A percentile compares a stretch with the other conserved stretches of the same genome.
Conservation (phyloP, 2,329 filamentous ascomycete genomes). For the Colletotrichum scovillei region DNA sequence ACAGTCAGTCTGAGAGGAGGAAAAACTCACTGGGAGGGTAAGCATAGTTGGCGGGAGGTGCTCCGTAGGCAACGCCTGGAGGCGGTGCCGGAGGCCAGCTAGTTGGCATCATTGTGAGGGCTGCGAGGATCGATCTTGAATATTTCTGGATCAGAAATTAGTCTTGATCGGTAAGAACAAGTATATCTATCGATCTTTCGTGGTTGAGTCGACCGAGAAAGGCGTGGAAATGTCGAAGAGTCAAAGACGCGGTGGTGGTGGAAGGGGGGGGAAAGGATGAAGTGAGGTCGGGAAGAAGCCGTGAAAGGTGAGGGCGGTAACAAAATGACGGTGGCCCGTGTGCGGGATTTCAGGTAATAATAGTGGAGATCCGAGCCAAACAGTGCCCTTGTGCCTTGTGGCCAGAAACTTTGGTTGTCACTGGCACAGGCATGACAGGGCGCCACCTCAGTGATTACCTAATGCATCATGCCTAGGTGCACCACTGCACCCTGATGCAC, state of each 20-base stretch:
- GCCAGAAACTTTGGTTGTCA: not conserved
- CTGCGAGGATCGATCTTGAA: not conserved
- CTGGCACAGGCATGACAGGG: not conserved
- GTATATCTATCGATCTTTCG: not conserved
- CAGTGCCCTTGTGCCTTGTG: slow-evolving; percentile 10
- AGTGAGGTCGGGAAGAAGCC: slow-evolving; percentile 24
- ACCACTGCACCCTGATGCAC: not conserved
- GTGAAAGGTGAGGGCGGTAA: slow-evolving; percentile 16
- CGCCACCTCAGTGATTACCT: too few relatives aligned
- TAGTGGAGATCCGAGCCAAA: slow-evolving; percentile 11
- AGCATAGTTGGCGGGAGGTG: slow-evolving; percentile 48
- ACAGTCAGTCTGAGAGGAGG: slow-evolving; percentile 7
- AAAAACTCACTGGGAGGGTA: slow-evolving; percentile 52
- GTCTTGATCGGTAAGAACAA: not conserved
- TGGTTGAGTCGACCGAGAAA: not conserved
- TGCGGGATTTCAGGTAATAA: slow-evolving; percentile 27
- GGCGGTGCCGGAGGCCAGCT: slow-evolving; percentile 45
- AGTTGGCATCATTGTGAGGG: slow-evolving; percentile 44
- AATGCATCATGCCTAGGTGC: too few relatives aligned
- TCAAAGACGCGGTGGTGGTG: not conserved
- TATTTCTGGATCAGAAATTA: slow-evolving; percentile 27
- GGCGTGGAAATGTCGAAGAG: not conserved
- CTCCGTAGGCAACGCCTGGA: slow-evolving; percentile 53
- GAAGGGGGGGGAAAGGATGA: not conserved
- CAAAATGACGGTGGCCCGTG: slow-evolving; percentile 28